Evolutionary conservation across 1,284 basidiomycete genomes (phyloP), one percentile per base, ranked within the genome.

Genomic region (Gymnopus androsaceus): DNA sequence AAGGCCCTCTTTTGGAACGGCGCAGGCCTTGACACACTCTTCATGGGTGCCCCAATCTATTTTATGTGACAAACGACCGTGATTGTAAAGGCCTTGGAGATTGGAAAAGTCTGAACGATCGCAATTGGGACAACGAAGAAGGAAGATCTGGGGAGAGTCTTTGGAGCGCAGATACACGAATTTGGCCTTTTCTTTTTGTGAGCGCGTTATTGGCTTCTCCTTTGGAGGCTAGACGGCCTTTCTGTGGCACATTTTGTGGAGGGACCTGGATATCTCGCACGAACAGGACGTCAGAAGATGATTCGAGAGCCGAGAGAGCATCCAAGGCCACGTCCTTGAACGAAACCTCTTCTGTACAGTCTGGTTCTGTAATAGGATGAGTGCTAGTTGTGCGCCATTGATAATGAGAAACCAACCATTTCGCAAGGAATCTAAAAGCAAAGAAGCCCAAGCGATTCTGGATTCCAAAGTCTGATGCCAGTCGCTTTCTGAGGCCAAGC

Each of bases 51-150:
- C 85, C 77, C 83, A 91, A 61, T 87, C 86, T 46, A 83, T 73
- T 17, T 74, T 71, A 65, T 91, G 88, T 2, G 81, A 76, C 28
- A 89, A 73, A 11, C 89, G 83, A 54, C 83, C 86, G 64, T 91
- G 88, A 60, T 90, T 91, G 25, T 90, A 74, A 21, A 91, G 76
- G 2, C 88, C 89, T 67, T 91, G 89, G 1, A 90, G 75, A n/a
- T 80, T 84, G 12, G 82, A 84, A 64, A 91, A 90, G 14, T 85
- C 75, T 1, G 79, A 81, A 41, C 85, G 81, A 17, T 69, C 62
- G 61, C 88, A 91, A 57, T 74, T 76, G 0, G 84, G 80, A 63
- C 88, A 91, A 17, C 75, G 76, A 47, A 91, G 74, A 28, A 78
- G 66, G 58, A 73, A 74, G 6, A 63, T 59, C 75, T 75, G 28